phyloP scores from a whole-genome alignment of 1,284 basidiomycete species.

The Paramarasmius palmivorus region DNA sequence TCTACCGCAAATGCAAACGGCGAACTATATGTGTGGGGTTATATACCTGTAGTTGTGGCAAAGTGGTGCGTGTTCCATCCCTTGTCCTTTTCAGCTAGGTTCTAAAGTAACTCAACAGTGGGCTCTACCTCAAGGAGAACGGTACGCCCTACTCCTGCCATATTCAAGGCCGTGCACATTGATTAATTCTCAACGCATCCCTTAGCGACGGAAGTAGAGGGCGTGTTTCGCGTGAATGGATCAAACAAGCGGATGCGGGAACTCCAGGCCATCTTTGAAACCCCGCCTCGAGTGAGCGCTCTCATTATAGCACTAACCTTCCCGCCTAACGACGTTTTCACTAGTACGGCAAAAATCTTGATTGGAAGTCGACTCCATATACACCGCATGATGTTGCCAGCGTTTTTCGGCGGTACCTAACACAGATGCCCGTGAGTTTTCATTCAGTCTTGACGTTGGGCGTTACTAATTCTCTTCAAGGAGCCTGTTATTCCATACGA shows the following conservation, averaged over 20 bases:
- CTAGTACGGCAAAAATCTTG: constrained; percentile 90
- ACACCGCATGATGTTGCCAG: constrained; percentile 96
- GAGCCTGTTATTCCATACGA: constrained; percentile 89
- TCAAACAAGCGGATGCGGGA: constrained; percentile 96
- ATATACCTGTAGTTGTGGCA: constrained; percentile 95
- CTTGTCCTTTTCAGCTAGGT: constrained; percentile 14
- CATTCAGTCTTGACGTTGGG: constrained; percentile 6
- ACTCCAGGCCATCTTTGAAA: constrained; percentile 88
- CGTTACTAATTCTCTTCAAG: constrained; percentile 40
- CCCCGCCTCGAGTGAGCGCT: constrained; percentile 76
- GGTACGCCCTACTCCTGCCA: constrained; percentile 43
- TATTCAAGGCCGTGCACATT: constrained; percentile 1
- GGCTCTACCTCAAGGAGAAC: constrained; percentile 89
- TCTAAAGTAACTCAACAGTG: constrained; percentile 44
- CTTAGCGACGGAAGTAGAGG: constrained; percentile 90
- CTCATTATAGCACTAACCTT: background rate
- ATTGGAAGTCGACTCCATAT: constrained; percentile 85
- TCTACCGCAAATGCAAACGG: constrained; percentile 87
- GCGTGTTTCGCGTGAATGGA: constrained; percentile 93
- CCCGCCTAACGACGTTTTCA: background rate
- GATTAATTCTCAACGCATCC: constrained; percentile 11
- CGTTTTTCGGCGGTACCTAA: constrained; percentile 93
- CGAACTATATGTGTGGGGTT: constrained; percentile 87
- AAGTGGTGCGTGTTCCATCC: constrained; percentile 72
- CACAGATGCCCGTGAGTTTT: constrained; percentile 87